Percentiles rank a stretch among this genome's conserved stretches.
Conservation (phyloP, 2,329 filamentous ascomycete species). For the Didymella glomerata region DNA sequence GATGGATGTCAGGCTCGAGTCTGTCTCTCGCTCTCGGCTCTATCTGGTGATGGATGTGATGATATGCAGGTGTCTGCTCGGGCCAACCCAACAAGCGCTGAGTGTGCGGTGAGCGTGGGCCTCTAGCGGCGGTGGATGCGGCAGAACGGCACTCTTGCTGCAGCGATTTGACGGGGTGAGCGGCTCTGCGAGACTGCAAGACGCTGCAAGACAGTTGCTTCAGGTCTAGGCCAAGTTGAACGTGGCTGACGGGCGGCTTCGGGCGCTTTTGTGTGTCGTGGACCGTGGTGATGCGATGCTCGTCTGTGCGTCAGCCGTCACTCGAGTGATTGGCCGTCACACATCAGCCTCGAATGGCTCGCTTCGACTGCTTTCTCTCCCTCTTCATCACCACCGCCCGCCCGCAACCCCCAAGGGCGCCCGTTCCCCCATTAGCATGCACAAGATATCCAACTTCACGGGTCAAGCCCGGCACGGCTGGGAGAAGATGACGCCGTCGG, state of each 20-base stretch:
- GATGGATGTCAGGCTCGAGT: constrained; percentile 1
- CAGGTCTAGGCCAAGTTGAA: neutral
- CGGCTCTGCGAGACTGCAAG: constrained; percentile 8
- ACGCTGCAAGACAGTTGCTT: constrained; percentile 1
- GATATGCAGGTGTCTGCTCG: constrained; percentile 9
- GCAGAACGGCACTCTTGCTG: neutral
- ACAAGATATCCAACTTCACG: constrained; percentile 74
- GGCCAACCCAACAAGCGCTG: constrained; percentile 19
- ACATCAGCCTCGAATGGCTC: constrained; percentile 30
- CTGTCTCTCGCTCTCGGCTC: neutral
- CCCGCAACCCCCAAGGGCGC: constrained; percentile 41
- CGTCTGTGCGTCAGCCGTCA: constrained; percentile 14
- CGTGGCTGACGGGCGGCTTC: constrained; percentile 9
- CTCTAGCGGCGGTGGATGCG: neutral
- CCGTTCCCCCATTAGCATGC: constrained; percentile 58
- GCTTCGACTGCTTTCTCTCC: constrained; percentile 32
- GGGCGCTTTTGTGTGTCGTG: constrained; percentile 11
- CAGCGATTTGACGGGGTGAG: neutral
- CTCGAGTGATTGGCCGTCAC: constrained; percentile 12
- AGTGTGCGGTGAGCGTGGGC: constrained; percentile 5
- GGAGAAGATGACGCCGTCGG: constrained; percentile 70
- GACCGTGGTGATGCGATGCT: no score
- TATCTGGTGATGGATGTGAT: constrained; percentile 8
- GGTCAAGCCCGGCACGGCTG: constrained; percentile 72
- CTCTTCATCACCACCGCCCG: constrained; percentile 33